Percentiles rank a stretch among this genome's conserved stretches.
Conservation (phyloP, 257 asterid species). For the Penstemon newberryi region DNA sequence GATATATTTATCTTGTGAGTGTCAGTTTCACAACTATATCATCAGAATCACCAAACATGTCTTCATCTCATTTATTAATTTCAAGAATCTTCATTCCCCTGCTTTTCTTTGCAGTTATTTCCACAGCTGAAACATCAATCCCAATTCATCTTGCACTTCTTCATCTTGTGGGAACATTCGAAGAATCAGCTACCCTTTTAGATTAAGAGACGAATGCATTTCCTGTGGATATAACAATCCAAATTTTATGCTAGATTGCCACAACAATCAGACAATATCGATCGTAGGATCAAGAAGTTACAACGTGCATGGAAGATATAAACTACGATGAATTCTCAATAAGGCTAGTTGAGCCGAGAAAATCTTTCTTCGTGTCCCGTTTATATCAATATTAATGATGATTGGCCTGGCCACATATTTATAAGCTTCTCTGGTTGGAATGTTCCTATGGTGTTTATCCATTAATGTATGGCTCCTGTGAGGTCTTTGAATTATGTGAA, state of each 20-base stretch:
- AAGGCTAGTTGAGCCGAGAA: slow-evolving; percentile 32
- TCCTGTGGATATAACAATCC: slow-evolving; percentile 42
- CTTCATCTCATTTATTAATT: neutral
- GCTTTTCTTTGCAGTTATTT: slow-evolving; percentile 23
- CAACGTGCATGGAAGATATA: slow-evolving; percentile 39
- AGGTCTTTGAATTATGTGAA: slow-evolving; percentile 28
- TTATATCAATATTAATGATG: slow-evolving; percentile 24
- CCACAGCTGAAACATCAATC: slow-evolving; percentile 35
- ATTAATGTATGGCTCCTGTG: slow-evolving; percentile 36
- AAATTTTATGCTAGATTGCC: slow-evolving; percentile 37
- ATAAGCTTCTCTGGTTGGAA: slow-evolving; percentile 5
- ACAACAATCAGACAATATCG: slow-evolving; percentile 37
- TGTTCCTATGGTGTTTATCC: slow-evolving; percentile 27
- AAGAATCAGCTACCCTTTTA: slow-evolving; percentile 44
- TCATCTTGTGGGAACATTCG: slow-evolving; percentile 45
- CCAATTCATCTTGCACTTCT: slow-evolving; percentile 35
- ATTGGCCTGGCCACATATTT: slow-evolving; percentile 32
- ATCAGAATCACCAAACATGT: slow-evolving; percentile 17
- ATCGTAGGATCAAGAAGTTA: slow-evolving; percentile 26
- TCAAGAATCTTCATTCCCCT: slow-evolving; percentile 30
- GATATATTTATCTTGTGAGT: neutral
- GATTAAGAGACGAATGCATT: slow-evolving; percentile 27
- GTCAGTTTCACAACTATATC: neutral
- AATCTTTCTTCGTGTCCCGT: slow-evolving; percentile 45
- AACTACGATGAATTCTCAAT: slow-evolving; percentile 34